Conservation (phyloP, 495 filamentous ascomycete species). For the Oleoguttula mirabilis region DNA sequence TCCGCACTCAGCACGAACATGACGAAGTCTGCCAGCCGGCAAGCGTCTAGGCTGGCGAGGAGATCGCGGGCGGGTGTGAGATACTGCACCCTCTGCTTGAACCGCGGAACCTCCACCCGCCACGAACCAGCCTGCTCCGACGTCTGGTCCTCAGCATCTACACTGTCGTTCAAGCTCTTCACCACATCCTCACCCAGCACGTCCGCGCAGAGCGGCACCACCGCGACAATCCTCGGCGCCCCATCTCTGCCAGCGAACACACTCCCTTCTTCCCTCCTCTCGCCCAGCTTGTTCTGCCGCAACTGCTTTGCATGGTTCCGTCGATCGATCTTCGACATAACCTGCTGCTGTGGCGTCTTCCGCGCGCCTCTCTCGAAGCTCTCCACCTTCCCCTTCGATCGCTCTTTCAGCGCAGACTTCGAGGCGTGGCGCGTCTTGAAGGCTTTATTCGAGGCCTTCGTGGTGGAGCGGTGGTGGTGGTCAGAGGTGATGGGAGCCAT, state of each 20-base stretch:
- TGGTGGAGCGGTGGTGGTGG: constrained; percentile 86
- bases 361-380: constrained; percentile 45
- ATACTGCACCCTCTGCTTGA: constrained; percentile 87
- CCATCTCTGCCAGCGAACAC: constrained; percentile 76
- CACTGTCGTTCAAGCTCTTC: constrained; percentile 55
- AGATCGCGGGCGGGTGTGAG: constrained; percentile 59
- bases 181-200: constrained; percentile 56
- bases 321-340: constrained; percentile 93
- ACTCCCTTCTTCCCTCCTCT: constrained; percentile 59
- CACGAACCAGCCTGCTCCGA: constrained; percentile 43
- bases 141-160: constrained; percentile 63
- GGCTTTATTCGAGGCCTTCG: constrained; percentile 69
- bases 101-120: constrained; percentile 63
- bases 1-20: constrained; percentile 69
- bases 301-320: constrained; percentile 85
- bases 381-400: constrained; percentile 67
- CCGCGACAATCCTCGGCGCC: constrained; percentile 81
- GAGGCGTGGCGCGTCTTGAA: constrained; percentile 87
- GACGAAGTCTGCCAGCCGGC: constrained; percentile 79
- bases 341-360: constrained; percentile 85
- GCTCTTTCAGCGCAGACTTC: constrained; percentile 70
- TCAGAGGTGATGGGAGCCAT: constrained; percentile 28
- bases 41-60: constrained; percentile 67
- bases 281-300: constrained; percentile 65
- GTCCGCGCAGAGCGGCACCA: constrained; percentile 70